phyloP scores from a whole-genome alignment of 805 yeast genomes.

The Wilhelminamyces savonicus region DNA sequence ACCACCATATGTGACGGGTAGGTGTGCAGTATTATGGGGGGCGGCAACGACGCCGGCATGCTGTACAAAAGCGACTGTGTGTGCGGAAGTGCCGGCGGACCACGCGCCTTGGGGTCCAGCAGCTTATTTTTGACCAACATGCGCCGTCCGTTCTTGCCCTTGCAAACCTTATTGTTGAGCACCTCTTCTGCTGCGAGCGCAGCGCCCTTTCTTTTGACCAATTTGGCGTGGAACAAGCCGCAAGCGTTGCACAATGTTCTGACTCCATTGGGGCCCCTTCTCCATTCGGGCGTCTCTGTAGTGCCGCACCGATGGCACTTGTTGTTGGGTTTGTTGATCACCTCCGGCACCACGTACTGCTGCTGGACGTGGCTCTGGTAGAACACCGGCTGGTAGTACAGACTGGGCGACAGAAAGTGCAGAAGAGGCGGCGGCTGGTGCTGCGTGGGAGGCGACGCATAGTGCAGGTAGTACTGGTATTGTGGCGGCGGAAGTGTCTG shows the following conservation, averaged over 20 bases:
- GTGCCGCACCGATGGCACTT: constrained; percentile 41
- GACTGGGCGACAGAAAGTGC: too few relatives aligned
- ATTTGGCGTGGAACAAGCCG: constrained; percentile 37
- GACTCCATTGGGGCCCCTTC: constrained; percentile 40
- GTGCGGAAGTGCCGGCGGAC: too few relatives aligned
- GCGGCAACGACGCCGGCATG: too few relatives aligned
- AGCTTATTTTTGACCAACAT: constrained; percentile 24
- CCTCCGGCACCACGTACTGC: constrained; percentile 6
- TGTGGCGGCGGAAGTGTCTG: too few relatives aligned
- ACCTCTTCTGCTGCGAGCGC: constrained; percentile 30
- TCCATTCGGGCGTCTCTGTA: constrained; percentile 41
- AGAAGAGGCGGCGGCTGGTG: too few relatives aligned
- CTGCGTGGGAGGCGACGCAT: too few relatives aligned
- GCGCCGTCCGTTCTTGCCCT: constrained; percentile 39
- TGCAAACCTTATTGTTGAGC: constrained; percentile 35
- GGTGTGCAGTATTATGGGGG: too few relatives aligned
- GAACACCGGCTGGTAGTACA: too few relatives aligned
- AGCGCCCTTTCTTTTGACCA: constrained; percentile 25
- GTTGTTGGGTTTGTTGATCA: constrained; percentile 18
- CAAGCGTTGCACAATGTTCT: constrained; percentile 40
- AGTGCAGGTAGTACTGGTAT: too few relatives aligned
- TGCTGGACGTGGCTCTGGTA: background rate
- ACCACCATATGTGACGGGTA: too few relatives aligned
- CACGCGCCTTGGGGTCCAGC: too few relatives aligned
- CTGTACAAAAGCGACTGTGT: too few relatives aligned